phyloP scores from a whole-genome alignment of 306 rosid genomes.

The Begonia peltatifolia region DNA sequence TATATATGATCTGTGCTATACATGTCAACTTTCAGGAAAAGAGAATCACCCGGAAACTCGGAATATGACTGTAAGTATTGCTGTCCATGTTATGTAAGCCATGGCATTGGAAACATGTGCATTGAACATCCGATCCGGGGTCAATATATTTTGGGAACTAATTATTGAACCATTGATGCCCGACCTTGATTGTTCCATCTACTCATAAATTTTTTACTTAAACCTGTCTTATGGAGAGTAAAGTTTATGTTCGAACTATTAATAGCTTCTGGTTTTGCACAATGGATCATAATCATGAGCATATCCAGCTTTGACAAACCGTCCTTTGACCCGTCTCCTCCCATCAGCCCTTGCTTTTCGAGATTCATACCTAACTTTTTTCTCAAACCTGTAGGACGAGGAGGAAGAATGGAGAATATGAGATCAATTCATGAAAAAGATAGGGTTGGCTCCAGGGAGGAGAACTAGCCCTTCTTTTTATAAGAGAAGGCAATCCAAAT shows the following conservation, averaged over 20 bases:
- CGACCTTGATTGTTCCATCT: not conserved
- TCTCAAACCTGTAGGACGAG: slow-evolving; percentile 44
- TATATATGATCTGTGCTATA: slow-evolving; percentile 20
- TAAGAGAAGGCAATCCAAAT: too few species aligned
- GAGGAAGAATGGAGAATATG: too few species aligned
- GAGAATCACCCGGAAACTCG: slow-evolving; percentile 13
- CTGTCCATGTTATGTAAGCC: too few species aligned
- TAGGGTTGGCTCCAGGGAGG: too few species aligned
- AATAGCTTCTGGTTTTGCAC: slow-evolving; percentile 82
- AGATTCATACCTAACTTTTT: slow-evolving; percentile 82
- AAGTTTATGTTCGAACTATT: slow-evolving; percentile 29
- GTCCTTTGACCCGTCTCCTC: slow-evolving; percentile 90
- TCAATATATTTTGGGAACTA: not conserved
- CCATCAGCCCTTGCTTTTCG: slow-evolving; percentile 93
- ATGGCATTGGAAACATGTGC: too few species aligned
- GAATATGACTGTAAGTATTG: not conserved
- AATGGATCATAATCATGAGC: slow-evolving; percentile 76
- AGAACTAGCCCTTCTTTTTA: too few species aligned
- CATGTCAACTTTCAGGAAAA: slow-evolving; percentile 23
- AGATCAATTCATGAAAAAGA: too few species aligned
- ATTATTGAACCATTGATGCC: not conserved
- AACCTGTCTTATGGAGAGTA: too few species aligned
- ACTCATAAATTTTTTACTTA: slow-evolving; percentile 1
- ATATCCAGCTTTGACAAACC: slow-evolving; percentile 91
- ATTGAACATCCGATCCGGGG: too few species aligned